A percentile compares a stretch with the other conserved stretches of the same genome.
phyloP scores from a whole-genome alignment of 441 rosid species.

The Populus tomentosa region DNA sequence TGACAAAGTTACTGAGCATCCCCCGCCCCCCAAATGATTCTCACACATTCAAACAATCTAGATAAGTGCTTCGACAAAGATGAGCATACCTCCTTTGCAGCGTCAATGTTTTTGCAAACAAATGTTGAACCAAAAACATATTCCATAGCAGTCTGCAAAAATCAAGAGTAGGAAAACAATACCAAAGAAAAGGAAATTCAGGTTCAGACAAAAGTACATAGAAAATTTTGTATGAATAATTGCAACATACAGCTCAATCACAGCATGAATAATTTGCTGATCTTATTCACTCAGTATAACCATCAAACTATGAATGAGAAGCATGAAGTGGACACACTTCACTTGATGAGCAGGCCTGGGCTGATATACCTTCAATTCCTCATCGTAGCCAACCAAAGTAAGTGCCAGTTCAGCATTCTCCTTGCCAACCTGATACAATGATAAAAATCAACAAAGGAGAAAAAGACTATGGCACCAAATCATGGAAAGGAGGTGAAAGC shows the following conservation, averaged over 20 bases:
- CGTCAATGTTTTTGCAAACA: slow-evolving; percentile 79
- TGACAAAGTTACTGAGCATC: no score
- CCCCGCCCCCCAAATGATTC: background rate
- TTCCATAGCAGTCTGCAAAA: slow-evolving; percentile 76
- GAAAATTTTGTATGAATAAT: background rate
- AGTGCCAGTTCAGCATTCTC: slow-evolving; percentile 91
- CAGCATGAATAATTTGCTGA: background rate
- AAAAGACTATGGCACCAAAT: slow-evolving; percentile 3
- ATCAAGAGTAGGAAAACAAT: slow-evolving; percentile 14
- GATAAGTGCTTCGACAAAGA: background rate
- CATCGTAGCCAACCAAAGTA: slow-evolving; percentile 79
- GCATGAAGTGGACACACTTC: background rate
- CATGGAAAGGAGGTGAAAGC: slow-evolving; percentile 9
- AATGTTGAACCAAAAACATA: slow-evolving; percentile 93
- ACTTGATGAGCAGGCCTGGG: background rate
- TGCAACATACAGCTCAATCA: background rate
- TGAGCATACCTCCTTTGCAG: slow-evolving; percentile 79
- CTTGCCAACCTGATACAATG: slow-evolving; percentile 66
- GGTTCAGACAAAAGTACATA: background rate
- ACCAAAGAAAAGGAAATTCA: background rate
- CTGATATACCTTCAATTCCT: slow-evolving; percentile 63
- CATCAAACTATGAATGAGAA: background rate
- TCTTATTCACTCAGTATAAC: background rate
- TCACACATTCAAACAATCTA: background rate
- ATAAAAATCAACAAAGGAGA: background rate